These are phyloP conservation scores for Pestalotiopsis sp. DNA, from an alignment of 2,329 filamentous ascomycete species.

Conservation along the genomic window DNA sequence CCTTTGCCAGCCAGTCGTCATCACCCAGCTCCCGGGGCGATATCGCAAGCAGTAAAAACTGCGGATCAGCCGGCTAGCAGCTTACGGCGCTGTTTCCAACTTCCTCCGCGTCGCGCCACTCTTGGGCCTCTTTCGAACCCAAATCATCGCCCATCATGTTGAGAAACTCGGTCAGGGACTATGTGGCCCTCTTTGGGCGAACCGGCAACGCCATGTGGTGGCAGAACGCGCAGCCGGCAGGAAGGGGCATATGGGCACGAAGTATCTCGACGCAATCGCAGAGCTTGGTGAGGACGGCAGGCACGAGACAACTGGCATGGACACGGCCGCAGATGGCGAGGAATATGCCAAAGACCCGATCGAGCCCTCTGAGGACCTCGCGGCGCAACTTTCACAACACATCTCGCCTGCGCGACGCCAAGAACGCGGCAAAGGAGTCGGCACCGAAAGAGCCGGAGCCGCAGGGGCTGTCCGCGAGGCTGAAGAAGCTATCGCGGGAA, in stretches of 20 bases:
- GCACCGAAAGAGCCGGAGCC: not conserved
- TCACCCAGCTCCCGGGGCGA: not conserved
- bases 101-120: not conserved
- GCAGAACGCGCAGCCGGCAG: not conserved
- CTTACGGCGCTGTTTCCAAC: not conserved
- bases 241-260: not conserved
- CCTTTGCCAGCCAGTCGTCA: not conserved
- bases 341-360: not conserved
- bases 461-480: slow-evolving; percentile 64
- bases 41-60: not conserved
- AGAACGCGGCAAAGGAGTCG: slow-evolving; percentile 2
- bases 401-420: slow-evolving; percentile 7
- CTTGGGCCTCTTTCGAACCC: not conserved
- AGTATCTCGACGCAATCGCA: not conserved
- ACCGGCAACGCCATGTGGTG: not conserved
- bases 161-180: not conserved
- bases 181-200: slow-evolving; percentile 5
- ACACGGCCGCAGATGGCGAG: not conserved
- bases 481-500: slow-evolving; percentile 85
- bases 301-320: not conserved
- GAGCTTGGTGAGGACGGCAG: not conserved
- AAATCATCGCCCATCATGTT: not conserved
- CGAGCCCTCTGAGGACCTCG: not conserved
- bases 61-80: not conserved
- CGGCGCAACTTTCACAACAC: slow-evolving; percentile 13